Conservation (phyloP, 345 rosid species). For the Noccaea bulbosa region DNA sequence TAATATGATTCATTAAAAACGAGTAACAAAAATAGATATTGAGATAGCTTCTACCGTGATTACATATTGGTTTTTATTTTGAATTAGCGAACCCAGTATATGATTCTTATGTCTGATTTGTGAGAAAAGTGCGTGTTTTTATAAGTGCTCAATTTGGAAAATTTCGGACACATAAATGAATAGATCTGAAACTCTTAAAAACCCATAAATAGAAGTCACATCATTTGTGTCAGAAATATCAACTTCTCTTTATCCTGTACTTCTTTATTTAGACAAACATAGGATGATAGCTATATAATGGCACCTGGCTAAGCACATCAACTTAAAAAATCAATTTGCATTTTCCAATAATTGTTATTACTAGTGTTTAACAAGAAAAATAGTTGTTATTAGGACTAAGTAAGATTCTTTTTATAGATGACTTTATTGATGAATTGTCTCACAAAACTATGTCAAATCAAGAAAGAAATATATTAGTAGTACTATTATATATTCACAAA, state of each 20-base stretch:
- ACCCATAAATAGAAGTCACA: slow-evolving; percentile 25
- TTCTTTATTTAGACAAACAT: slow-evolving; percentile 19
- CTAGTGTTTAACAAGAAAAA: too few relatives aligned
- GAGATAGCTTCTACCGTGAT: neutral
- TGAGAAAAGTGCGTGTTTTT: neutral
- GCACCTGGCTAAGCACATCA: slow-evolving; percentile 1
- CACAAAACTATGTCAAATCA: neutral
- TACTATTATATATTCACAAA: slow-evolving; percentile 24
- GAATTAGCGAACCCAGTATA: neutral
- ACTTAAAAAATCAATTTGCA: neutral
- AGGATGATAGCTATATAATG: slow-evolving; percentile 13
- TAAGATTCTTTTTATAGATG: neutral
- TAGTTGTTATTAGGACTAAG: neutral
- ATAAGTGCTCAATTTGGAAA: slow-evolving; percentile 19
- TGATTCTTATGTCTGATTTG: neutral
- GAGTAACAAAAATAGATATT: neutral
- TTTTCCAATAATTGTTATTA: slow-evolving; percentile 10
- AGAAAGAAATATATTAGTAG: neutral
- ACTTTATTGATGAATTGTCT: neutral
- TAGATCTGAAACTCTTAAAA: neutral
- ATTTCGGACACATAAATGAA: neutral
- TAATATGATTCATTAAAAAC: neutral
- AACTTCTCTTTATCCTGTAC: neutral
- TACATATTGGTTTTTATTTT: neutral
- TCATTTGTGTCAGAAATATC: slow-evolving; percentile 27